phyloP scores from a whole-genome alignment of 305 asterid species.

The Fraxinus albicans region DNA sequence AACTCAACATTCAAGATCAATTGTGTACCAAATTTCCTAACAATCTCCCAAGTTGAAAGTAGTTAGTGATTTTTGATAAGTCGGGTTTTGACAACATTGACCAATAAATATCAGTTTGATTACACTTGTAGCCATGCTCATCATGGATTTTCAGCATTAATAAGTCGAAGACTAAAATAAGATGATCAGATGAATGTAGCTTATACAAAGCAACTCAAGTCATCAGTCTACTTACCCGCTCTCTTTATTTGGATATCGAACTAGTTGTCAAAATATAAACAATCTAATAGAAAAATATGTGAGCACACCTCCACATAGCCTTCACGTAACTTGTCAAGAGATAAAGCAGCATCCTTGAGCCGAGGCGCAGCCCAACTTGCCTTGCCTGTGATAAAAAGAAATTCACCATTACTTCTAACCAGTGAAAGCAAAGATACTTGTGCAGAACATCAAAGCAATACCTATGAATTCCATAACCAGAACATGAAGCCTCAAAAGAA shows the following conservation, averaged over 20 bases:
- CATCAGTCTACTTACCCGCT: not conserved
- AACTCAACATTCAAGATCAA: not conserved
- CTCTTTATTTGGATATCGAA: slow-evolving; percentile 1
- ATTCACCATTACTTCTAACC: slow-evolving; percentile 2
- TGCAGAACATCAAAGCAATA: slow-evolving; percentile 24
- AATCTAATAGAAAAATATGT: not conserved
- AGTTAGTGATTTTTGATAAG: not conserved
- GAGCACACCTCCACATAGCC: slow-evolving; percentile 73
- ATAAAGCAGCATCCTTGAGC: slow-evolving; percentile 90
- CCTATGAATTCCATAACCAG: slow-evolving; percentile 99
- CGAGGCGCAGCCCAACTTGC: slow-evolving; percentile 99
- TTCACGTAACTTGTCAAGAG: slow-evolving; percentile 85
- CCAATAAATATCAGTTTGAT: not conserved
- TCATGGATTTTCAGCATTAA: not conserved
- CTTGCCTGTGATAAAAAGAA: slow-evolving; percentile 49
- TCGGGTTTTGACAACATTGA: not conserved
- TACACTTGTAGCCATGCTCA: not conserved
- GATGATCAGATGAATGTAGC: not conserved
- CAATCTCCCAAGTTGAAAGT: not conserved
- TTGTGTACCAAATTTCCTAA: not conserved
- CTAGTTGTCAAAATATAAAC: not conserved
- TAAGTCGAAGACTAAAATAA: not conserved
- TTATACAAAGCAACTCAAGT: not conserved
- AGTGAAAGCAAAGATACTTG: slow-evolving; percentile 1
- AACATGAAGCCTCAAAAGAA: slow-evolving; percentile 89